Base-by-base conservation (phyloP, 306 rosid species). In the Ceratonia siliqua region DNA sequence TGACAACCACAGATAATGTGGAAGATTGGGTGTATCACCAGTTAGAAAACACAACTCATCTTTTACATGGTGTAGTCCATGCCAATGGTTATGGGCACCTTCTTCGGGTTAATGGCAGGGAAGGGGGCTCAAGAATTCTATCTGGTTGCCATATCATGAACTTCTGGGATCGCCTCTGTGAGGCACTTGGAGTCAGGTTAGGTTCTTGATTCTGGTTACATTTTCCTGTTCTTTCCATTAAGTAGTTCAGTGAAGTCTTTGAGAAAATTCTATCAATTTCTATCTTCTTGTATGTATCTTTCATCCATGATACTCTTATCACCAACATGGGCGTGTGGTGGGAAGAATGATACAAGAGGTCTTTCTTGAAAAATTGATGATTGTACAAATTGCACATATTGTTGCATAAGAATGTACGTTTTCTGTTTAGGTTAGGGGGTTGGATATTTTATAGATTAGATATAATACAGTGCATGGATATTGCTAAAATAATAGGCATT, bases 51-150 rank as follows among this genome's bases (percentile, higher is more conserved):
- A 92, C 94, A 0, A 84, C 87, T 49, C 97, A 94, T 87, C 93
- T 94, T 52, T 82, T 94, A 10, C 99, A 94, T 72, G 99, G 96
- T 18, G 97, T 94, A 14, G 84, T 94, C 72, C 99, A 94, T 82
- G 91, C 93, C 33, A 94, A 94, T 85, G 99, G 99, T 70, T 91
- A 84, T 82, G 97, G 99, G 25, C 99, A 91, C 78, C 96, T 94
- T 83, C 97, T 94, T 17, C 87, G 96, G 77, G 93, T 94, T 78
- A 91, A 94, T 86, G 99, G 99, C 49, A 87, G 89, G 75, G 99
- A 94, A 88, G 99, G 97, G 75, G 97, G 99, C 13, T 94, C 99
- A 1, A 84, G 84, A 82, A 68, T 87, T 81, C 85, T 94, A 43
- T 94, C 93, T 62, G 99, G 99, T 50, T 82, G 80, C 71, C 93